Conservation (phyloP, 805 yeast species). For the Wickerhamomyces sydowiorum region DNA sequence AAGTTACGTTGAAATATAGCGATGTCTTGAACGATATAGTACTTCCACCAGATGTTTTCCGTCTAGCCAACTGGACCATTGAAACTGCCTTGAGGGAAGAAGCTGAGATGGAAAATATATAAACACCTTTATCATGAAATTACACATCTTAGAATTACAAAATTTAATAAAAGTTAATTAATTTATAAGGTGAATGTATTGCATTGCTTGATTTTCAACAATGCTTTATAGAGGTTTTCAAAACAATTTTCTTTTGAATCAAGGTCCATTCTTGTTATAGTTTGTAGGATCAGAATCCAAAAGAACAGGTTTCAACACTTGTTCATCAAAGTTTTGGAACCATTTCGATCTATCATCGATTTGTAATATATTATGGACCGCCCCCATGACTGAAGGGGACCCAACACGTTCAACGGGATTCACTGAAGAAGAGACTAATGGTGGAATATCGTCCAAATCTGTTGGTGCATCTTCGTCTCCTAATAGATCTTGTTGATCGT, state of each 20-base stretch:
- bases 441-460: constrained; percentile 21
- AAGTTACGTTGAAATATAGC: constrained; percentile 59
- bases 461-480: constrained; percentile 17
- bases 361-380: constrained; percentile 27
- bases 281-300: constrained; percentile 44
- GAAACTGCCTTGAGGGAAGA: constrained; percentile 53
- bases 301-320: constrained; percentile 86
- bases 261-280: constrained; percentile 12
- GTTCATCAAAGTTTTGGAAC: constrained; percentile 92
- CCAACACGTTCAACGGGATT: constrained; percentile 1
- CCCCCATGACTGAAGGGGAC: constrained; percentile 13
- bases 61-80: constrained; percentile 67
- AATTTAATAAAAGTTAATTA: too few relatives aligned
- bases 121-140: too few relatives aligned
- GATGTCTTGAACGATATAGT: constrained; percentile 58
- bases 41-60: constrained; percentile 56
- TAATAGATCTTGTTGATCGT: constrained; percentile 16
- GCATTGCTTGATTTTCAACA: background rate
- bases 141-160: too few relatives aligned
- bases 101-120: background rate
- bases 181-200: background rate
- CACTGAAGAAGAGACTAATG: constrained; percentile 13
- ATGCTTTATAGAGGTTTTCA: background rate
- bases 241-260: background rate
- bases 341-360: constrained; percentile 79